Base-by-base conservation (phyloP, 768 basidiomycete genomes). In the Dentipellis sp. region DNA sequence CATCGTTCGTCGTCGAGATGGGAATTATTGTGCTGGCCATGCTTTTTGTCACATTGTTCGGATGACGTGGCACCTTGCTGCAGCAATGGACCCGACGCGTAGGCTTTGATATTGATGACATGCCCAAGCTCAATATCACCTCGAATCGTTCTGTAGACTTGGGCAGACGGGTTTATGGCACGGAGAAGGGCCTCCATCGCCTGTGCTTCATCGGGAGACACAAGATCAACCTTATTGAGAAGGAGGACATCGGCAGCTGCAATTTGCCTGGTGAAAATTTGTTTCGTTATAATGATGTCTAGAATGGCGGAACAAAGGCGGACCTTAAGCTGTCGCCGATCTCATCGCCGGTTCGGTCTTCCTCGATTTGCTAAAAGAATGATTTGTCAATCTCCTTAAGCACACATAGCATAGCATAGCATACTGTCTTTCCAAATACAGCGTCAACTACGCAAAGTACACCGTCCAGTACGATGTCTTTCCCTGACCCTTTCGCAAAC, bases 391-490 rank as follows among this genome's bases (percentile, higher is more conserved):
- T 29, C 14, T 19, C 11, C 37, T 1, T 2, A 38, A 37, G 8
- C 11, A 37, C 11, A 37, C 29, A 21, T 10, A 14, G 12, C 10
- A 16, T 39, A 22, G 14, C 10, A 29, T 4, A 11, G 6, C 52
- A 8, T 22, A 83, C 83, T 71, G 81, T 71, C 45, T 71, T 66
- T 0, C 91, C 90, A 69, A 93, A 95, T 16, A 87, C 79, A 4
- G 88, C 90, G 65, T 97, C 94, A 0, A 97, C 88, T 11, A 98
- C 88, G 59, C 91, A 94, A 8, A 97, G 82, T 0, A 98, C 91
- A 9, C 92, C 91, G 65, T 98, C 95, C 0, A 91, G 75, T 9
- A 77, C 69, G 56, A 91, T 91, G 61, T 90, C 83, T 40, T 72
- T 77, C 2, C 84, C 83, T 0, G 87, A 74, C 0, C 86, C 88